Evolutionary conservation across 208 protist genomes (phyloP).

Genomic region (Leishmania mexicana): DNA sequence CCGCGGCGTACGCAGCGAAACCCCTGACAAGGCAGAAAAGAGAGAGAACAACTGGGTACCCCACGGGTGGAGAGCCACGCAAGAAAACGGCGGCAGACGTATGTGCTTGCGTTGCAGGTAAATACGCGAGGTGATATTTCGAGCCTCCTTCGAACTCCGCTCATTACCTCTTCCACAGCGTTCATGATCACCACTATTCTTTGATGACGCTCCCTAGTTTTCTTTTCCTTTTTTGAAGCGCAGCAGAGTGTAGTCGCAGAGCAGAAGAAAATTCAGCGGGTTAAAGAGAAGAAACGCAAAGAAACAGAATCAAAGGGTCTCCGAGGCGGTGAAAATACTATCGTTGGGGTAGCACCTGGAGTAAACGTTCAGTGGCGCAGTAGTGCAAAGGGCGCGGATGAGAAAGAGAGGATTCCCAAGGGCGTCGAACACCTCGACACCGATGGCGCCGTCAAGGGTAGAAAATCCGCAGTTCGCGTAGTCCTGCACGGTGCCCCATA

Average conservation of each 20-base stretch:
- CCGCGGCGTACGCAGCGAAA: background rate
- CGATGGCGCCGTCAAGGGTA: constrained; percentile 46
- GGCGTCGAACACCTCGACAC: constrained; percentile 56
- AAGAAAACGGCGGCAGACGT: background rate
- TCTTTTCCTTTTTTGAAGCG: background rate
- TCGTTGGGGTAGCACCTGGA: constrained; percentile 46
- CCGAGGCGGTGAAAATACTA: constrained; percentile 8
- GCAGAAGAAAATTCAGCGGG: background rate
- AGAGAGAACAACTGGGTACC: background rate
- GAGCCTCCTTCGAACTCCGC: background rate
- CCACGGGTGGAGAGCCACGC: background rate
- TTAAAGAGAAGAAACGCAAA: background rate
- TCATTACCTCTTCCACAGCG: background rate
- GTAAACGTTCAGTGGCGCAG: constrained; percentile 37
- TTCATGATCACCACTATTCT: background rate
- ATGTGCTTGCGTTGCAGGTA: background rate
- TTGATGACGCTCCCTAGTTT: background rate
- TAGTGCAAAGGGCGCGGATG: constrained; percentile 50
- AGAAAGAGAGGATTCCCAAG: constrained; percentile 57
- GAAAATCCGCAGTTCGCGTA: constrained; percentile 40
- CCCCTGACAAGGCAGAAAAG: background rate
- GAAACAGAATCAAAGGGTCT: background rate
- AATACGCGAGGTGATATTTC: background rate
- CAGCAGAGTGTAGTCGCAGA: background rate
- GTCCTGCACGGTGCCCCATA: constrained; percentile 67